Percentiles rank a stretch among this genome's conserved stretches.
phyloP scores from a whole-genome alignment of 1,284 basidiomycete species.

The Ceratobasidium papillatum region DNA sequence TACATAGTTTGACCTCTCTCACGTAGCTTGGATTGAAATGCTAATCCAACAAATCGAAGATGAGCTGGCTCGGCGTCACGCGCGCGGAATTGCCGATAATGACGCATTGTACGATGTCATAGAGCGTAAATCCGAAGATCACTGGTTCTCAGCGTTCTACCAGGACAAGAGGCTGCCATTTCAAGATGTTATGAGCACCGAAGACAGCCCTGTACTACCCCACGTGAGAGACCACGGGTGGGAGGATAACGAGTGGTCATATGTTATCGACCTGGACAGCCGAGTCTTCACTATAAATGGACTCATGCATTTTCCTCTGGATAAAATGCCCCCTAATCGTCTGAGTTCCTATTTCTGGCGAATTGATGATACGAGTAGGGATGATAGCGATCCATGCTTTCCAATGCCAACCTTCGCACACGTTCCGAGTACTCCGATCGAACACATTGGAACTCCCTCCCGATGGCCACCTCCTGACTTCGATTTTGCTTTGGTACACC shows the following conservation, averaged over 20 bases:
- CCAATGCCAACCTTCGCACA: background rate
- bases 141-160: no score
- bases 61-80: background rate
- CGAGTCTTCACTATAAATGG: slow-evolving; percentile 21
- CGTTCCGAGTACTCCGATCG: background rate
- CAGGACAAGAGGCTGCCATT: background rate
- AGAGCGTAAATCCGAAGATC: no score
- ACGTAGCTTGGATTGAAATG: background rate
- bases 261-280: slow-evolving; percentile 26
- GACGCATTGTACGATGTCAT: background rate
- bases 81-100: background rate
- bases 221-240: no score
- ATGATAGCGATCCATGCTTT: no score
- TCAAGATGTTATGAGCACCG: background rate
- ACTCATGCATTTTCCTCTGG: slow-evolving; percentile 13
- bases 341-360: background rate
- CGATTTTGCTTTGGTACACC: background rate
- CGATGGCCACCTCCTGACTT: background rate
- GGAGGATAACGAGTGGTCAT: slow-evolving; percentile 11
- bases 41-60: background rate
- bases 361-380: background rate
- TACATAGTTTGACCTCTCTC: no score
- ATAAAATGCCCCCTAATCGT: slow-evolving; percentile 1
- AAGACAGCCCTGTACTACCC: background rate
- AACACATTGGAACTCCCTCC: background rate